Conservation (phyloP, 495 filamentous ascomycete species). For the Rhizodiscina lignyota region DNA sequence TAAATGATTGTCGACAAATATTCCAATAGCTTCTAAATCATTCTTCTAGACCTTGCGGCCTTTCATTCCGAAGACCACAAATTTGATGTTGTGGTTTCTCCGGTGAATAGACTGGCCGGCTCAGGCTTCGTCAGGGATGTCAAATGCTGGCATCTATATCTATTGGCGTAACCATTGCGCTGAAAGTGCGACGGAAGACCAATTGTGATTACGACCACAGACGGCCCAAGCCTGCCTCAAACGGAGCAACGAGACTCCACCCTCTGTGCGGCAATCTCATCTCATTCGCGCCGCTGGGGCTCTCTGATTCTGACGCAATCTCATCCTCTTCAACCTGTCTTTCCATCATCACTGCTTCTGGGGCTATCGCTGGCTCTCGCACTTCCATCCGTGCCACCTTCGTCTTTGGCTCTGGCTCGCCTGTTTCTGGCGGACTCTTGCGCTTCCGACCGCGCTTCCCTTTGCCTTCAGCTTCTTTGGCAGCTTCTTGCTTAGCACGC, state of each 20-base stretch:
- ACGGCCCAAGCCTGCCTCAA: background rate
- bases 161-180: background rate
- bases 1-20: too few relatives aligned
- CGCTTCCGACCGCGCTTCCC: slow-evolving; percentile 1
- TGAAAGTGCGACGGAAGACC: background rate
- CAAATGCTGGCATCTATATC: background rate
- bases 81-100: too few relatives aligned
- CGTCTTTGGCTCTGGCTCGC: background rate
- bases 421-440: background rate
- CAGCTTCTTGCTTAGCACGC: slow-evolving; percentile 1
- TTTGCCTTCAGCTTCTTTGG: background rate
- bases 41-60: too few relatives aligned
- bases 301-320: background rate
- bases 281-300: background rate
- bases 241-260: background rate
- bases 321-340: slow-evolving; percentile 1
- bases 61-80: too few relatives aligned
- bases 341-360: background rate
- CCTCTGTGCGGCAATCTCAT: background rate
- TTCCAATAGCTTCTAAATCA: too few relatives aligned
- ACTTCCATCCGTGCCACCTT: background rate
- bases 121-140: too few relatives aligned
- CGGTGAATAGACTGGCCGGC: too few relatives aligned
- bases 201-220: background rate
- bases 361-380: background rate